Evolutionary conservation across 768 basidiomycete species (phyloP).

Genomic region (Xerocomellus amylosporus): DNA sequence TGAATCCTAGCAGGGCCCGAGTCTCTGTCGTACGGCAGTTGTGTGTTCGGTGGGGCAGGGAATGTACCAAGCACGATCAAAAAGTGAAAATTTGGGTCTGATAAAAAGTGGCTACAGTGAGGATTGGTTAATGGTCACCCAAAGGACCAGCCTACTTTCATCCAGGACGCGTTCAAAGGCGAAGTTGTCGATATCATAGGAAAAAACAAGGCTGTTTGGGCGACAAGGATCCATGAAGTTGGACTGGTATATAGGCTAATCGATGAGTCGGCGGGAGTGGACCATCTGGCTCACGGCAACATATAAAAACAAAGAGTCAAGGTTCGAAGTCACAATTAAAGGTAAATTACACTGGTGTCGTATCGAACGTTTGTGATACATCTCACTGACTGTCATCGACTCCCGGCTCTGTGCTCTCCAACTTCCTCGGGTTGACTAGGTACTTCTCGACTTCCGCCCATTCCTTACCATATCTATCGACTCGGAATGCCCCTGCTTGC

Average conservation of each 20-base stretch:
- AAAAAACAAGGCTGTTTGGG: background rate
- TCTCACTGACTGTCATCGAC: background rate
- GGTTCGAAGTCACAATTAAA: too few species aligned
- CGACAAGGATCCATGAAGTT: background rate
- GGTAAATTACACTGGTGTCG: background rate
- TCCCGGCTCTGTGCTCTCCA: background rate
- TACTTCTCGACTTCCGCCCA: background rate
- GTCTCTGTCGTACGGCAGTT: background rate
- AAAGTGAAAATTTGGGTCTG: conserved; percentile 60
- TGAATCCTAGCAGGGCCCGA: background rate
- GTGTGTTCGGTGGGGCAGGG: conserved; percentile 23
- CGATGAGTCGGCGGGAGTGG: too few species aligned
- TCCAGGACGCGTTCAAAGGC: conserved; percentile 49
- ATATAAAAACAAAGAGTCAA: too few species aligned
- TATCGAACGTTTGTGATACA: background rate
- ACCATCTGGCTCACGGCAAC: too few species aligned
- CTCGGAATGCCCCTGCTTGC: too few species aligned
- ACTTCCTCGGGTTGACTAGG: background rate
- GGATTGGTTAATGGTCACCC: background rate
- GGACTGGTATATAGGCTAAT: background rate
- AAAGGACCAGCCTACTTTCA: conserved; percentile 37
- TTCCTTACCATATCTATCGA: background rate
- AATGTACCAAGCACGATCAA: conserved; percentile 69
- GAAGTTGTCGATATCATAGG: conserved; percentile 44
- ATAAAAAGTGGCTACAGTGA: too few species aligned